Conservation (phyloP, 257 asterid genomes). For the Solanum chaucha region DNA sequence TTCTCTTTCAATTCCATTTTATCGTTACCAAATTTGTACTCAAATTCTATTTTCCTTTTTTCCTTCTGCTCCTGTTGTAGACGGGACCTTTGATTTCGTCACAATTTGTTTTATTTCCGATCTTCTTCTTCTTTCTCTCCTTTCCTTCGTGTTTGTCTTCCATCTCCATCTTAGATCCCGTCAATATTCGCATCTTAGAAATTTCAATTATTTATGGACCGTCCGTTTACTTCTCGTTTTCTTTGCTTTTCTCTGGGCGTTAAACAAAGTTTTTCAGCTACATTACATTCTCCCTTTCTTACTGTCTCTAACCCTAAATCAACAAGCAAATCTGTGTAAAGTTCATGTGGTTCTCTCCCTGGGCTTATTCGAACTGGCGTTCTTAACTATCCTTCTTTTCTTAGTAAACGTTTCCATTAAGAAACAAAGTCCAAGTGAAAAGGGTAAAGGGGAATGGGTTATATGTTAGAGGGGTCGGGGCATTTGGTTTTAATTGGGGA, state of each 20-base stretch:
- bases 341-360: slow-evolving; percentile 50
- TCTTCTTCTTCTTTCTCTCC: slow-evolving; percentile 32
- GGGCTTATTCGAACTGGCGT: slow-evolving; percentile 50
- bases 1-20: not conserved
- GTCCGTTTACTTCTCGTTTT: slow-evolving; percentile 40
- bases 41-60: not conserved
- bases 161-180: slow-evolving; percentile 33
- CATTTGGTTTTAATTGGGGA: no score
- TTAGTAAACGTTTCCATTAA: slow-evolving; percentile 47
- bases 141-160: slow-evolving; percentile 36
- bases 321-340: slow-evolving; percentile 40
- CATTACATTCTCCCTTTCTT: slow-evolving; percentile 23
- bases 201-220: slow-evolving; percentile 54
- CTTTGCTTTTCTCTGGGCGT: slow-evolving; percentile 30
- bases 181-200: slow-evolving; percentile 20
- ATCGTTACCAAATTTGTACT: not conserved
- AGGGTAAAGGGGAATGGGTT: no score
- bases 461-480: no score
- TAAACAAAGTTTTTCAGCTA: slow-evolving; percentile 38
- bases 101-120: slow-evolving; percentile 20
- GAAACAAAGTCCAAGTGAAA: slow-evolving; percentile 15
- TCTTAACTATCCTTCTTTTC: slow-evolving; percentile 43
- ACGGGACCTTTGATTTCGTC: slow-evolving; percentile 25
- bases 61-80: slow-evolving; percentile 12
- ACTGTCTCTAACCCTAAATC: slow-evolving; percentile 13